Evolutionary conservation across 441 rosid genomes (phyloP).

Genomic region (Mallotus repandus): DNA sequence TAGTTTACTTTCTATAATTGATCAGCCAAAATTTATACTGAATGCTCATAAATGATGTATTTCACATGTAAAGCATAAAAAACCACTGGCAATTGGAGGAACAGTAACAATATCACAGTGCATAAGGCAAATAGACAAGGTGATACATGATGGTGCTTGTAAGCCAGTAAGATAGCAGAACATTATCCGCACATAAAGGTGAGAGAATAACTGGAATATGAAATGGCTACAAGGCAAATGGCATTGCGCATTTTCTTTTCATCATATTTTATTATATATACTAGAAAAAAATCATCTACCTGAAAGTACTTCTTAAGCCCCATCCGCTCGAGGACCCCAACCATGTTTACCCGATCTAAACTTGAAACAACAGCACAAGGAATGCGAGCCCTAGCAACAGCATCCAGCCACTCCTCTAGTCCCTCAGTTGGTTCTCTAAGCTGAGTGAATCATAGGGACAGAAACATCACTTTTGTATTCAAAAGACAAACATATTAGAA

Average conservation of each 20-base stretch:
- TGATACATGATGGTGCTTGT: background rate
- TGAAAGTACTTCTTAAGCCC: slow-evolving; percentile 82
- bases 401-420: slow-evolving; percentile 80
- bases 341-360: slow-evolving; percentile 80
- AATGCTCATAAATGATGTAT: background rate
- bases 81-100: background rate
- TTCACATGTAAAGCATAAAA: background rate
- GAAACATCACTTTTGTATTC: slow-evolving; percentile 11
- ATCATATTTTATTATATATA: background rate
- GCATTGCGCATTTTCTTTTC: background rate
- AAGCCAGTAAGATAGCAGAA: background rate
- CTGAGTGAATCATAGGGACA: slow-evolving; percentile 38
- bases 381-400: slow-evolving; percentile 67
- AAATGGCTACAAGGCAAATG: slow-evolving; percentile 1
- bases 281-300: slow-evolving; percentile 36
- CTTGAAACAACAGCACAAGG: slow-evolving; percentile 96
- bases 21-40: background rate
- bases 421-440: slow-evolving; percentile 72
- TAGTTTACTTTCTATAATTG: background rate
- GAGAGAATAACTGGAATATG: background rate
- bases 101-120: background rate
- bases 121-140: background rate
- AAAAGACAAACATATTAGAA: slow-evolving; percentile 15
- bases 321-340: slow-evolving; percentile 62
- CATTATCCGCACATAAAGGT: background rate